Base-by-base conservation (phyloP, 495 filamentous ascomycete genomes). In the Xylaria palmicola region DNA sequence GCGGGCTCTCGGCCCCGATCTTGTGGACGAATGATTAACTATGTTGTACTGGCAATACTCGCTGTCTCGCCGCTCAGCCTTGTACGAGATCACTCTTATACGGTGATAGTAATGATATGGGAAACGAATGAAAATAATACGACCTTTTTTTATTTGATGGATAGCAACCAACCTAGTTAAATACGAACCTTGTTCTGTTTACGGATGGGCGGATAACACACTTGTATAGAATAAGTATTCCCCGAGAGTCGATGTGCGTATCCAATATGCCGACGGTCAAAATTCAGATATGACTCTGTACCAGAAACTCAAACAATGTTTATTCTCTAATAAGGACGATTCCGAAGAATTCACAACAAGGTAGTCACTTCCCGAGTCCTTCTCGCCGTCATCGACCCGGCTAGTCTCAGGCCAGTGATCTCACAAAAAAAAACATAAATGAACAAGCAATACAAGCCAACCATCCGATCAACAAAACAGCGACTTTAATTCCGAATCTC, bases 331-430 rank as follows among this genome's bases (percentile, higher is more conserved):
- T 17, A 29, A n/a, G 13, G 29, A 1, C 26, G n/a, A 6, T 27
- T 2, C 26, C 20, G 6, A 15, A 22, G 4, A 20, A 44, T 44
- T 1, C 37, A 12, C 17, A 3, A 7, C 17, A 22, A 30, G 30
- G 24, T 26, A 15, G 15, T 3, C 26, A 12, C 49, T 32, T 19
- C 27, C 17, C 4, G 20, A 52, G 20, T 27, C 15, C 15, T 49
- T 49, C 51, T 41, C 36, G 15, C 17, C 26, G 53, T 44, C 53
- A 56, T 56, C 26, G 53, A 44, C 39, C 39, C n/a, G 10, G 10
- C 17, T 44, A 32, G 37, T 32, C 27, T 55, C 19, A 22, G 10
- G 17, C 12, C 30, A 27, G 30, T 37, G 29, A 30, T 37, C 20
- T 47, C 32, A 45, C n/a, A 7, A 24, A 37, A 45, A 30, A 48